These are phyloP conservation scores for Ogataea ganodermae DNA, from an alignment of 805 yeast genomes.

Conservation along the genomic window DNA sequence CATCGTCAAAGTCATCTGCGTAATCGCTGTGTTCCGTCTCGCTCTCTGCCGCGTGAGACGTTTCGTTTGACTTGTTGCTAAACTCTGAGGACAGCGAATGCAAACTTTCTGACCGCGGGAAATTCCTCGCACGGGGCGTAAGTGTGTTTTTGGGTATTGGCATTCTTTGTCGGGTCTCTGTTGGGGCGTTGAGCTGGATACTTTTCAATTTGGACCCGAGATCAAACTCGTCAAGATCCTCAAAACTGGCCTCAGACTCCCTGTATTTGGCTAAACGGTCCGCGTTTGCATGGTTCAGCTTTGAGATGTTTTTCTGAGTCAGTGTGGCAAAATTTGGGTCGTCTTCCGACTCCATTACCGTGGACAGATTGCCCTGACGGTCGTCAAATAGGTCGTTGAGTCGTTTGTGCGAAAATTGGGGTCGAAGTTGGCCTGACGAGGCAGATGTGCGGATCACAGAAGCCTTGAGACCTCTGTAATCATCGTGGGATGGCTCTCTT, in stretches of 20 bases:
- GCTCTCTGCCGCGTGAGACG: slow-evolving; percentile 28
- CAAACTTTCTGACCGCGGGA: slow-evolving; percentile 25
- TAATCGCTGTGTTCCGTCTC: slow-evolving; percentile 38
- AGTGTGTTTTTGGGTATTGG: slow-evolving; percentile 22
- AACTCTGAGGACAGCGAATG: slow-evolving; percentile 31
- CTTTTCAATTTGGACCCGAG: slow-evolving; percentile 11
- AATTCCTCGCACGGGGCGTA: slow-evolving; percentile 10
- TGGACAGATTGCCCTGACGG: slow-evolving; percentile 20
- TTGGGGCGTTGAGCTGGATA: neutral
- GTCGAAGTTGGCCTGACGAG: slow-evolving; percentile 8
- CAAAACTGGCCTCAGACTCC: slow-evolving; percentile 25
- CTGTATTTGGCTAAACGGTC: slow-evolving; percentile 19
- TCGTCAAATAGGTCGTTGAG: slow-evolving; percentile 20
- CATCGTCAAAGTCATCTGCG: slow-evolving; percentile 30
- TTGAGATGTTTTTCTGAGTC: slow-evolving; percentile 27
- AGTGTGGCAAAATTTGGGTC: slow-evolving; percentile 21
- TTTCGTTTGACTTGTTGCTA: slow-evolving; percentile 17
- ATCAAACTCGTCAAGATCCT: slow-evolving; percentile 23
- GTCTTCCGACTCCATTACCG: slow-evolving; percentile 27
- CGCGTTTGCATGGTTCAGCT: slow-evolving; percentile 16
- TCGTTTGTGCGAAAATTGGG: slow-evolving; percentile 19
- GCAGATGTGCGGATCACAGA: slow-evolving; percentile 25
- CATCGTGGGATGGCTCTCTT: slow-evolving; percentile 3
- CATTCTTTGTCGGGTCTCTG: neutral
- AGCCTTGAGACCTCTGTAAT: slow-evolving; percentile 13